phyloP scores from a whole-genome alignment of 306 rosid genomes.

The Coriaria nepalensis region DNA sequence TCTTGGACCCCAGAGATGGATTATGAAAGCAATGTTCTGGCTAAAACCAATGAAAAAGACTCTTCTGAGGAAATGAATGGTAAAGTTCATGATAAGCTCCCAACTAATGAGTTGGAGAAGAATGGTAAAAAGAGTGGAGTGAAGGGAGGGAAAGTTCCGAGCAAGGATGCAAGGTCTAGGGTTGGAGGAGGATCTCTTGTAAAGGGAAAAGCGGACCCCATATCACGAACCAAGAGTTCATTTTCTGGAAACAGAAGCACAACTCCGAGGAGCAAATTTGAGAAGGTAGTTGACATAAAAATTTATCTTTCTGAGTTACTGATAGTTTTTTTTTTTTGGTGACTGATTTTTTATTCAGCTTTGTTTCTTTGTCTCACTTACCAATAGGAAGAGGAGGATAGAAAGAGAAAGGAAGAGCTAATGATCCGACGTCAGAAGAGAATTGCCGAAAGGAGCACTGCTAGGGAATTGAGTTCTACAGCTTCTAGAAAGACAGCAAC shows the following conservation, averaged over 20 bases:
- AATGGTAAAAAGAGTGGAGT: conserved; percentile 27
- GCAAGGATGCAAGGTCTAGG: conserved; percentile 54
- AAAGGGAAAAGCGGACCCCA: conserved; percentile 39
- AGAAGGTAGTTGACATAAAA: conserved; percentile 40
- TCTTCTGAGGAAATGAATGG: conserved; percentile 18
- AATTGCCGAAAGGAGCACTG: conserved; percentile 77
- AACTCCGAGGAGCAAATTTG: conserved; percentile 40
- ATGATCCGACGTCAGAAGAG: conserved; percentile 66
- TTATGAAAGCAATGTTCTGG: conserved; percentile 33
- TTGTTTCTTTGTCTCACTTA: conserved; percentile 6
- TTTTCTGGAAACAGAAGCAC: conserved; percentile 43
- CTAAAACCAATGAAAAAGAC: conserved; percentile 30
- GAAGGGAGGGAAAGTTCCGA: conserved; percentile 30
- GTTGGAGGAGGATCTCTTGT: conserved; percentile 39
- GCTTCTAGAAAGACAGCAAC: conserved; percentile 33
- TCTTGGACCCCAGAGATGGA: conserved; percentile 89
- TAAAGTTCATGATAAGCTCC: conserved; percentile 19
- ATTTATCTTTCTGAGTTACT: conserved; percentile 4
- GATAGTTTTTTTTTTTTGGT: conserved; percentile 3
- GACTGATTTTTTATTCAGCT: conserved; percentile 7
- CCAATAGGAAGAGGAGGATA: conserved; percentile 72
- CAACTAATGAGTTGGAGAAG: conserved; percentile 16
- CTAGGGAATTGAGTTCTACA: conserved; percentile 16
- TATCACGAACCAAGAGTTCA: conserved; percentile 42
- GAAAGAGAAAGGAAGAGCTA: conserved; percentile 60